Base-by-base conservation (phyloP, 2,329 filamentous ascomycete species). In the Diplodia intermedia region DNA sequence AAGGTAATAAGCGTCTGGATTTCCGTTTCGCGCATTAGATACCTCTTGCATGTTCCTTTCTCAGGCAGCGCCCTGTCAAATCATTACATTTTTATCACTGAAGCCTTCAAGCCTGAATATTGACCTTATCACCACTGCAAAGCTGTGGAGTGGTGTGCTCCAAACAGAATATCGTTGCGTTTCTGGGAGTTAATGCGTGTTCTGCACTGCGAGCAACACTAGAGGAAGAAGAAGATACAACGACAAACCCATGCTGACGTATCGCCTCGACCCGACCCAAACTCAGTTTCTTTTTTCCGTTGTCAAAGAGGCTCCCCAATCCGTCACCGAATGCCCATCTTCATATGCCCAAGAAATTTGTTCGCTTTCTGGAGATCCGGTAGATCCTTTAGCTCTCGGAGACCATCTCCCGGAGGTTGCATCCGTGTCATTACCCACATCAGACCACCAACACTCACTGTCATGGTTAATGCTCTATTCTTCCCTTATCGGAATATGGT, bases 1-100 rank as follows among this genome's bases (percentile, higher is more conserved):
- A 79, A 40, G 80, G 79, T 0, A 81, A 80, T 66, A 80, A 79
- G 72, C 72, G 80, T 15, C 65, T 80, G 66, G 79, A 80, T 62
- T 81, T 80, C 65, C 73, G 79, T 20, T 81, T 80, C 4, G 67
- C 67, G 31, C 67, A 68, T 50, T 68, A 20, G 63, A 43, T 14
- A 33, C 15, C 18, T 49, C n/a, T 38, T 14, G 38, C 38, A n/a
- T n/a, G 9, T n/a, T 62, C 4, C 26, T 20, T 62, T 62, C 29
- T 23, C 31, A 5, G 18, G 3, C 43, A 60, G 56, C 56, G 8
- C n/a, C 43, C 11, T 11, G 36, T 38, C 36, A 38, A 38, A 53
- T 31, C 26, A 31, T 31, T n/a, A 23, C 8, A 7, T 18, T 53
- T 9, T 29, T 31, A 18, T 53, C 50, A 8, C 3, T 20, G 8